Conservation (phyloP, 306 rosid species). For the Corylus heterophylla region DNA sequence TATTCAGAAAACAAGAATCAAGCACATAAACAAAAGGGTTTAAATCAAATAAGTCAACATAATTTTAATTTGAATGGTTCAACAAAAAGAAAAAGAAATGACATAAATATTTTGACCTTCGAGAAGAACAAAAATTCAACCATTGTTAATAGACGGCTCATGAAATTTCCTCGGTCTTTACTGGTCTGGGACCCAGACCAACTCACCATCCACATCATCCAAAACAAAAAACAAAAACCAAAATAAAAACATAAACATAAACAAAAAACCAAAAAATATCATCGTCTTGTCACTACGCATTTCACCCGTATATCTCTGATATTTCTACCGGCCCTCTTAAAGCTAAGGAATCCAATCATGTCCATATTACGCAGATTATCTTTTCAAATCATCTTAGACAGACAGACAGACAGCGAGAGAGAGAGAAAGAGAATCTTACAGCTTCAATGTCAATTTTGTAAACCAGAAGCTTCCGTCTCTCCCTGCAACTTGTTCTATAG, state of each 20-base stretch:
- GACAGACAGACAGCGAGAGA: neutral
- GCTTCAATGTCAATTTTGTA: slow-evolving; percentile 97
- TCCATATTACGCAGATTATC: neutral
- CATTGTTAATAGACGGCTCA: neutral
- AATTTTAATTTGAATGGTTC: neutral
- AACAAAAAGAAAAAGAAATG: neutral
- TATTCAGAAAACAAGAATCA: neutral
- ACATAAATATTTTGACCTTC: slow-evolving; percentile 37
- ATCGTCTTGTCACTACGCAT: neutral
- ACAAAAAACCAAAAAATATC: neutral
- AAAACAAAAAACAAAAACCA: neutral
- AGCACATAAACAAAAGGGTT: too few relatives aligned
- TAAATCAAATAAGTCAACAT: neutral
- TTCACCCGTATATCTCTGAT: neutral
- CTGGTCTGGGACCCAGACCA: slow-evolving; percentile 29
- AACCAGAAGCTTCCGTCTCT: slow-evolving; percentile 87
- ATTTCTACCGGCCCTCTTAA: neutral
- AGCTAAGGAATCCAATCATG: neutral
- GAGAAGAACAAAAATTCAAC: slow-evolving; percentile 40
- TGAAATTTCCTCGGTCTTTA: slow-evolving; percentile 26
- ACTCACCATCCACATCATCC: slow-evolving; percentile 5
- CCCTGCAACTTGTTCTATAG: slow-evolving; percentile 94
- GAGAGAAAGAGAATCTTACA: slow-evolving; percentile 49
- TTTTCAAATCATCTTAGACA: too few relatives aligned
- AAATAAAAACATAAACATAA: neutral